These are phyloP conservation scores for Erythrobasidium hasegawianum DNA, from an alignment of 1,284 basidiomycete genomes.

Conservation along the genomic window DNA sequence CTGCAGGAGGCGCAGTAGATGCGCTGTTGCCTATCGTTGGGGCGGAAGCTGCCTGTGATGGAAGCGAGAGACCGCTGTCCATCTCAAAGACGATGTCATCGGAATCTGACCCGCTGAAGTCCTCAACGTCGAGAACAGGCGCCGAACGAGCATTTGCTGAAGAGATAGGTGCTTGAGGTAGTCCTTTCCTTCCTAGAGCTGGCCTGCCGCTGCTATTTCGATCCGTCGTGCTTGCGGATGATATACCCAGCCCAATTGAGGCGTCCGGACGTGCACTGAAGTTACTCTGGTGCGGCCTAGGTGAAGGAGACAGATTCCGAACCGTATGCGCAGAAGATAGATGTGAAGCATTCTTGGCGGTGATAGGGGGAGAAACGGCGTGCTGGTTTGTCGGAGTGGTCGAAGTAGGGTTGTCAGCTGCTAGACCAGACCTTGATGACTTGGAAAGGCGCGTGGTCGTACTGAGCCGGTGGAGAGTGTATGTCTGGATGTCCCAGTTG, in stretches of 20 bases:
- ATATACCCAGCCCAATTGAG: not conserved
- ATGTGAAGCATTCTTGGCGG: not conserved
- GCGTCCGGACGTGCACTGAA: not conserved
- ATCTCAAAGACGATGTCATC: slow-evolving; percentile 3
- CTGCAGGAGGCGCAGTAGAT: not conserved
- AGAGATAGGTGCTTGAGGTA: not conserved
- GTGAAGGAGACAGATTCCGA: not conserved
- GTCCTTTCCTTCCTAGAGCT: not conserved
- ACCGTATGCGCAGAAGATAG: not conserved
- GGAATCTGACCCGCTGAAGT: slow-evolving; percentile 19
- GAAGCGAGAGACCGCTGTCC: not conserved
- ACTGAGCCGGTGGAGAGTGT: slow-evolving; percentile 12
- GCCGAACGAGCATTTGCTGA: slow-evolving; percentile 3
- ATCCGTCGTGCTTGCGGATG: not conserved
- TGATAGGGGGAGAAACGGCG: not conserved
- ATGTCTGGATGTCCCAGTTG: slow-evolving; percentile 6
- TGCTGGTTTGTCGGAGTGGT: slow-evolving; percentile 1
- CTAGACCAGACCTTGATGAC: not conserved
- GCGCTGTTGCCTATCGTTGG: not conserved
- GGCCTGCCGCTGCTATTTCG: not conserved
- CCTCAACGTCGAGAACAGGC: slow-evolving; percentile 15
- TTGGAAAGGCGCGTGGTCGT: slow-evolving; percentile 1
- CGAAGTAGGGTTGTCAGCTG: not conserved
- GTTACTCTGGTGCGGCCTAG: not conserved
- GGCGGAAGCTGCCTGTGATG: not conserved